phyloP scores from a whole-genome alignment of 345 rosid species.

The Euphorbia pulcherrima region DNA sequence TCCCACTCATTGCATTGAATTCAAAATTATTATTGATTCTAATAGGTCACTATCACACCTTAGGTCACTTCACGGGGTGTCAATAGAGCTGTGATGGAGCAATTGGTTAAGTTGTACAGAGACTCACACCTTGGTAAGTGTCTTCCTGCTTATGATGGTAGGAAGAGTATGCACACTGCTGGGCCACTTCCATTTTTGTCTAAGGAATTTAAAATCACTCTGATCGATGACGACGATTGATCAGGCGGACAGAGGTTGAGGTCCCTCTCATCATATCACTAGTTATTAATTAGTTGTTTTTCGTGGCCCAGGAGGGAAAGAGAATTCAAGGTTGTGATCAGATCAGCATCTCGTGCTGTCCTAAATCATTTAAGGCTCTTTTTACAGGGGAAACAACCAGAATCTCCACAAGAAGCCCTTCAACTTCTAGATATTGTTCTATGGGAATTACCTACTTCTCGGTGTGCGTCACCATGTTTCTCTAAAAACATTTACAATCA shows the following conservation, averaged over 20 bases:
- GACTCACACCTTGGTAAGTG: conserved; percentile 83
- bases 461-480: no score
- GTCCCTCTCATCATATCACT: conserved; percentile 39
- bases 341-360: conserved; percentile 77
- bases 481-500: background rate
- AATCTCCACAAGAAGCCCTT: conserved; percentile 85
- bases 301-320: conserved; percentile 59
- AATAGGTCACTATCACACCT: conserved; percentile 74
- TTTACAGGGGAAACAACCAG: conserved; percentile 83
- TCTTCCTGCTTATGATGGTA: conserved; percentile 98
- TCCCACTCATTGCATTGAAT: background rate
- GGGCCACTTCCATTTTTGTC: conserved; percentile 86
- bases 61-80: conserved; percentile 75
- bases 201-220: conserved; percentile 82
- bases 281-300: no score
- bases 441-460: no score
- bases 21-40: background rate
- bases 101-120: conserved; percentile 49
- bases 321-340: conserved; percentile 75
- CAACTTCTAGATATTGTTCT: conserved; percentile 88
- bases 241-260: conserved; percentile 78
- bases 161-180: conserved; percentile 93
- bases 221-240: conserved; percentile 75
- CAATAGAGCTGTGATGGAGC: conserved; percentile 79
- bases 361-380: conserved; percentile 87